Percentiles rank a stretch among this genome's conserved stretches.
Evolutionary conservation across 2,329 filamentous ascomycete genomes (phyloP).

Genomic region (Penicillium sp.): DNA sequence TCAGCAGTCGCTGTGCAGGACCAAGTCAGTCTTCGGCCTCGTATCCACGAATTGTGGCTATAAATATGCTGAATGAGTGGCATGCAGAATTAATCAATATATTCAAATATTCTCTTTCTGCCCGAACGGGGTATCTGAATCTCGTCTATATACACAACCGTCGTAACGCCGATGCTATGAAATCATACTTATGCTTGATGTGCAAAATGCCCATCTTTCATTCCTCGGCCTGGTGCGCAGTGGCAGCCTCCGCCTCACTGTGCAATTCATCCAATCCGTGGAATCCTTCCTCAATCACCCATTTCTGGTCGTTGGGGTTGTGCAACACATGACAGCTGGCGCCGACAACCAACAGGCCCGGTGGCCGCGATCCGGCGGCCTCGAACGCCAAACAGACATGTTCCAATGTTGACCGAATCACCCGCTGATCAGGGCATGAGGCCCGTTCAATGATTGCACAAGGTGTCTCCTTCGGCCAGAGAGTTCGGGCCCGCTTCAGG

Average conservation of each 20-base stretch:
- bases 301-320: slow-evolving; percentile 58
- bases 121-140: slow-evolving; percentile 22
- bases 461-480: slow-evolving; percentile 74
- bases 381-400: slow-evolving; percentile 80
- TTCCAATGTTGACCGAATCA: slow-evolving; percentile 81
- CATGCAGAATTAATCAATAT: too few species aligned
- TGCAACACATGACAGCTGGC: slow-evolving; percentile 76
- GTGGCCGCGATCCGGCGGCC: slow-evolving; percentile 82
- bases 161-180: slow-evolving; percentile 13
- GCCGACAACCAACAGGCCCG: slow-evolving; percentile 83
- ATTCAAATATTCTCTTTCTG: slow-evolving; percentile 4
- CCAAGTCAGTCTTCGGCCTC: too few species aligned
- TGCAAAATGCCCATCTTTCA: slow-evolving; percentile 9
- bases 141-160: slow-evolving; percentile 21
- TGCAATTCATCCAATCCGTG: slow-evolving; percentile 61
- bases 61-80: too few species aligned
- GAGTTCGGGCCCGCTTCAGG: slow-evolving; percentile 26
- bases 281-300: slow-evolving; percentile 87
- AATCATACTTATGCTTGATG: not conserved
- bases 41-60: too few species aligned
- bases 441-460: slow-evolving; percentile 92
- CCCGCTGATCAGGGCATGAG: slow-evolving; percentile 88
- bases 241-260: slow-evolving; percentile 21
- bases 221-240: slow-evolving; percentile 8
- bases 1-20: too few species aligned